Base-by-base conservation (phyloP, 768 basidiomycete genomes). In the Rhodotorula paludigena region DNA sequence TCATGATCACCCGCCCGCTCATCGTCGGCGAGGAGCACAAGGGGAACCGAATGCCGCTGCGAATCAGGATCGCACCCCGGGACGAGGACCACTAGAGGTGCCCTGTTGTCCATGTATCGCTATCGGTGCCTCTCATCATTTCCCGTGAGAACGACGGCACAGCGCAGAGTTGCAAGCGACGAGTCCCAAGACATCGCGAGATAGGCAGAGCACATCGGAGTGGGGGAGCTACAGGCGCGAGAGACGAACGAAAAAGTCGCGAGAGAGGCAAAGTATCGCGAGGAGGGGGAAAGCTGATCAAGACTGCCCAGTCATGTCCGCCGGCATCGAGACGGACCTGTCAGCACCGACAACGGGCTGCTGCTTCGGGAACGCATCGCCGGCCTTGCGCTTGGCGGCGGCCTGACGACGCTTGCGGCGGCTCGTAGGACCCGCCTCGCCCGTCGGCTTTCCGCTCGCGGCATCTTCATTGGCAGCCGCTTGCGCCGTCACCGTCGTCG, bases 1-100 rank as follows among this genome's bases (percentile, higher is more conserved):
- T 56, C 14, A 67, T 72, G 59, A 66, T 72, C 41, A 72, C 60
- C 28, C 39, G 66, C 1, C 66, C 71, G 16, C 45, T 68, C 38
- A 11, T 72, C 28, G 45, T 64, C 21, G 71, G 66, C 7, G 71
- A 72, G 52, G 66, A 67, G 60, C 2, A 20, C 8, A 25, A 61
- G 8, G 71, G 71, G 11, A 35, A 47, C 25, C 30, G 59, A 30
- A 62, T 72, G 71, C 71, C 71, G 5, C 23, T 72, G 44, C 55
- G 63, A n/a, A 38, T 72, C 39, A 55, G 42, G 16, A 7, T 63
- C 20, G 71, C 70, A 3, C 47, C 56, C 42, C 21, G 42, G 18
- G 59, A 60, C 6, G 58, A 66, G 52, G 41, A 47, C 28, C n/a
- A 48, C n/a, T 18, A 33, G 23, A 7, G 10, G n/a, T 11, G 35